Percentiles rank a stretch among this genome's conserved stretches.
These are phyloP conservation scores for Colletotrichum karsti DNA, from an alignment of 2,329 filamentous ascomycete genomes.

Conservation along the genomic window DNA sequence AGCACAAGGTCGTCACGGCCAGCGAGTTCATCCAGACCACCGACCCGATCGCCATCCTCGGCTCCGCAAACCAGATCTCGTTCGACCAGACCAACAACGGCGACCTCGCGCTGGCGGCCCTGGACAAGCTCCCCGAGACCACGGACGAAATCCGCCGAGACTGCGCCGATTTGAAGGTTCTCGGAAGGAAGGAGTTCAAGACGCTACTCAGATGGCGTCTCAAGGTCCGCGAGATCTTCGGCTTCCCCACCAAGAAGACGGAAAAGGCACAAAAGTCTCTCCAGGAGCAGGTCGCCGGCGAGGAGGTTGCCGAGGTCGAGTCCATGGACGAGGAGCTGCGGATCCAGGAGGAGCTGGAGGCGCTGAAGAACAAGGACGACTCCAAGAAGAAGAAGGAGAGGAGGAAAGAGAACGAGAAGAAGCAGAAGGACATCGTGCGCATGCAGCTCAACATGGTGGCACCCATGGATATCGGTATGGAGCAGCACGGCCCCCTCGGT, in stretches of 20 bases:
- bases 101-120: conserved; percentile 85
- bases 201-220: conserved; percentile 88
- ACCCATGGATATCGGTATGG: conserved; percentile 94
- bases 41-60: conserved; percentile 93
- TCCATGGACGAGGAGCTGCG: conserved; percentile 94
- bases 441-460: conserved; percentile 98
- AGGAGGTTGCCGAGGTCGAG: conserved; percentile 84
- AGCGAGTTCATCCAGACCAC: conserved; percentile 94
- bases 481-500: conserved; percentile 81
- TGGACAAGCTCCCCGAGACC: conserved; percentile 87
- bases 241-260: conserved; percentile 80
- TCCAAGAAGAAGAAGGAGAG: conserved; percentile 83
- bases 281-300: conserved; percentile 54
- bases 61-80: conserved; percentile 82
- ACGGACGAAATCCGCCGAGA: conserved; percentile 82
- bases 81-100: conserved; percentile 84
- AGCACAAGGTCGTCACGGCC: conserved; percentile 88
- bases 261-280: conserved; percentile 34
- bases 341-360: conserved; percentile 87
- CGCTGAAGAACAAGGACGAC: conserved; percentile 80
- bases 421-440: conserved; percentile 92
- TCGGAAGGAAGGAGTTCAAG: conserved; percentile 95
- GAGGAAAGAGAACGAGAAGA: conserved; percentile 89
- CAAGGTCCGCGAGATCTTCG: conserved; percentile 89
- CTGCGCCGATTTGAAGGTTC: conserved; percentile 85